Evolutionary conservation across 345 rosid species (phyloP).

Genomic region (Gossypium stocksii): DNA sequence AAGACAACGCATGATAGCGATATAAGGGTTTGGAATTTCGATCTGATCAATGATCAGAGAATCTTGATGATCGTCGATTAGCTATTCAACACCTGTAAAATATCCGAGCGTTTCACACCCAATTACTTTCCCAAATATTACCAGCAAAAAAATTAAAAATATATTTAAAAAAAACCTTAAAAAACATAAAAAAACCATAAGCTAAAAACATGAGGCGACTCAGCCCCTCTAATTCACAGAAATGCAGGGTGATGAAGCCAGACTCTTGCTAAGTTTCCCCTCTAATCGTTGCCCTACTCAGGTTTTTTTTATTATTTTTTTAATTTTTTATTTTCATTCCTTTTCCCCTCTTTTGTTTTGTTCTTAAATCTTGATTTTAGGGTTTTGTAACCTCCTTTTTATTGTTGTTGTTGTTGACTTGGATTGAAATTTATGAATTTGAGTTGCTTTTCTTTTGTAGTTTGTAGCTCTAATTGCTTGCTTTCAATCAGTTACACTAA

Average conservation of each 20-base stretch:
- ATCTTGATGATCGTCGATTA: background rate
- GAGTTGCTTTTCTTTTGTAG: slow-evolving; percentile 8
- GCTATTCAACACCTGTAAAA: slow-evolving; percentile 9
- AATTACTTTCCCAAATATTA: background rate
- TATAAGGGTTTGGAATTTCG: background rate
- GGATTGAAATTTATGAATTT: background rate
- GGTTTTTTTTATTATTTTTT: slow-evolving; percentile 26
- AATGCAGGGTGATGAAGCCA: slow-evolving; percentile 83
- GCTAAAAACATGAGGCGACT: background rate
- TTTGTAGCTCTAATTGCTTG: background rate
- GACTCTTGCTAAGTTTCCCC: slow-evolving; percentile 64
- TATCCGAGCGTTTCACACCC: slow-evolving; percentile 5
- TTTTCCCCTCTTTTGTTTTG: background rate
- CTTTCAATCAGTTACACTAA: background rate
- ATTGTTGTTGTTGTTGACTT: background rate
- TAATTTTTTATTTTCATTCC: background rate
- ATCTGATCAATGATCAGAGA: background rate
- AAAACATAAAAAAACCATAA: background rate
- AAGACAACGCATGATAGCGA: background rate
- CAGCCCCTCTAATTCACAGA: slow-evolving; percentile 13
- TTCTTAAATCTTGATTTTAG: slow-evolving; percentile 6
- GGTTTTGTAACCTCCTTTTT: slow-evolving; percentile 4
- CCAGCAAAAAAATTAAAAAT: background rate
- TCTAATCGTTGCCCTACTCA: slow-evolving; percentile 57
- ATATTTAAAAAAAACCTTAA: background rate